Conservation (phyloP, 2,329 filamentous ascomycete genomes). For the Aspergillus novofumigatus region DNA sequence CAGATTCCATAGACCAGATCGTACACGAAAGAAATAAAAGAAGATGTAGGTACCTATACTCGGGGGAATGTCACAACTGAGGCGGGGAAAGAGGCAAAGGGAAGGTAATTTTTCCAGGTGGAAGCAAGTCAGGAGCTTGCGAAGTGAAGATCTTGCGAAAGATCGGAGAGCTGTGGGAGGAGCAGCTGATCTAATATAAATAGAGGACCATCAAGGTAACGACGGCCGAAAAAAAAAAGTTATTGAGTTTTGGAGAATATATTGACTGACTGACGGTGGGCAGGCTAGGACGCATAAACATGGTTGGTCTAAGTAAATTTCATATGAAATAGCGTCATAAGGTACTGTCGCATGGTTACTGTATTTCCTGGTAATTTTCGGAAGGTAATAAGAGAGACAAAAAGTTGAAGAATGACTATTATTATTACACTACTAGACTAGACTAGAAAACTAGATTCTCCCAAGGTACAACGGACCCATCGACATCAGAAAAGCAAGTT, state of each 20-base stretch:
- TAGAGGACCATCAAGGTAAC: background rate
- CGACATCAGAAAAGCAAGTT: background rate
- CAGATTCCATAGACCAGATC: slow-evolving; percentile 16
- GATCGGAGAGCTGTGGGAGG: background rate
- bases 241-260: background rate
- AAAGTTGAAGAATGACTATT: background rate
- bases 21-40: slow-evolving; percentile 2
- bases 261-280: background rate
- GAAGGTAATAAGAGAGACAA: background rate
- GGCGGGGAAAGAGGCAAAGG: slow-evolving; percentile 5
- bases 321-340: background rate
- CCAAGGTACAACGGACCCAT: background rate
- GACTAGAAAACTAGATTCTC: background rate
- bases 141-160: background rate
- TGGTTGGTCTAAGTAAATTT: background rate
- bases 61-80: slow-evolving; percentile 3
- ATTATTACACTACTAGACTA: background rate
- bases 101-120: slow-evolving; percentile 12
- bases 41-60: background rate
- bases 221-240: background rate
- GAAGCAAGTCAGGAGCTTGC: background rate
- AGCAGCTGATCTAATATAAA: background rate
- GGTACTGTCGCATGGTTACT: background rate
- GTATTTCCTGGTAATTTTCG: background rate
- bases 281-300: background rate